phyloP scores from a whole-genome alignment of 2,329 filamentous ascomycete species.

The Sphaceloma murrayae region DNA sequence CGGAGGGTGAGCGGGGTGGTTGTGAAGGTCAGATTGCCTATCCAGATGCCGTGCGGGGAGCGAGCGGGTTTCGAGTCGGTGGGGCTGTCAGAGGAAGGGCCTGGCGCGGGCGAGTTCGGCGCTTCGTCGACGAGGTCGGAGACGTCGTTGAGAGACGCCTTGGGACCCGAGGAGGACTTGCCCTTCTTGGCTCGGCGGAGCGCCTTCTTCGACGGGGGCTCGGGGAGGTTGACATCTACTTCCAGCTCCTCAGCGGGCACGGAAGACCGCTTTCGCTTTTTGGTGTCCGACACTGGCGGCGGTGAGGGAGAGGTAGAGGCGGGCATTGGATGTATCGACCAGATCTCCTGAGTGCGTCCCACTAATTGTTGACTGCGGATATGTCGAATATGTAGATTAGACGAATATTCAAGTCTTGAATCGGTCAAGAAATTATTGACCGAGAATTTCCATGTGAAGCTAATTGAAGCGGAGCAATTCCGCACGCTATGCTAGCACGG shows the following conservation, averaged over 20 bases:
- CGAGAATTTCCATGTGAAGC: not conserved
- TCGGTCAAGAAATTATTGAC: not conserved
- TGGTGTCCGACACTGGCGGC: not conserved
- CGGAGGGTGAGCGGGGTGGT: constrained; percentile 65
- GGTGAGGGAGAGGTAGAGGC: constrained; percentile 5
- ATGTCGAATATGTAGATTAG: not conserved
- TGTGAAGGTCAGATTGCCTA: constrained; percentile 87
- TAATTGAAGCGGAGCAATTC: constrained; percentile 8
- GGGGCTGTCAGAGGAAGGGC: constrained; percentile 16
- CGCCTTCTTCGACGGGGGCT: constrained; percentile 91
- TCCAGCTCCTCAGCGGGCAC: constrained; percentile 60
- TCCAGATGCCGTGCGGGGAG: constrained; percentile 83
- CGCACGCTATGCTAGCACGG: constrained; percentile 3
- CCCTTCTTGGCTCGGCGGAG: constrained; percentile 77
- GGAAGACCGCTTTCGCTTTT: constrained; percentile 60
- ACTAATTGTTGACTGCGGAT: too few relatives aligned
- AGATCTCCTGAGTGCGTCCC: too few relatives aligned
- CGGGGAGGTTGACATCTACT: constrained; percentile 79
- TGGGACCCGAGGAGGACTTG: constrained; percentile 24
- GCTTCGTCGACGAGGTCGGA: constrained; percentile 17
- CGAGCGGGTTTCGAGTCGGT: constrained; percentile 35
- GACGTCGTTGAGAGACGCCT: constrained; percentile 16
- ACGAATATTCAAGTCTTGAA: not conserved
- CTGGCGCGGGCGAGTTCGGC: constrained; percentile 28
- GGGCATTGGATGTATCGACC: too few relatives aligned